phyloP scores from a whole-genome alignment of 306 rosid genomes.

The Prinsepia uniflora region DNA sequence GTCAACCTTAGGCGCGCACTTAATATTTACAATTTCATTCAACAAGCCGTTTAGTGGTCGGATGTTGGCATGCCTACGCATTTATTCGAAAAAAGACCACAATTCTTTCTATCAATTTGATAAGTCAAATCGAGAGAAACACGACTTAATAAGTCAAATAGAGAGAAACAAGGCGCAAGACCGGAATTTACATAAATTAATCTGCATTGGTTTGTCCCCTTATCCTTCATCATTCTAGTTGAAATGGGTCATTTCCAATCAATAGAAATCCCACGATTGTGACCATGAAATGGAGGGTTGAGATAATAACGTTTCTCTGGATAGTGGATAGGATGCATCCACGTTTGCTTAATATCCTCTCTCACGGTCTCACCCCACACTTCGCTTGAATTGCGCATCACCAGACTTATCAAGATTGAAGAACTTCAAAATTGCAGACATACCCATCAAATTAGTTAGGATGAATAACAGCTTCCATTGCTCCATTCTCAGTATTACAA shows the following conservation, averaged over 20 bases:
- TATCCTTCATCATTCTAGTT: background rate
- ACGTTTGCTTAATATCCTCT: slow-evolving; percentile 1
- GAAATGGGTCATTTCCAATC: slow-evolving; percentile 13
- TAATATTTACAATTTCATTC: too few species aligned
- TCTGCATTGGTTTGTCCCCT: background rate
- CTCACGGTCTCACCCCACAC: background rate
- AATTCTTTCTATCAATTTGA: too few species aligned
- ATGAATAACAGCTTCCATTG: background rate
- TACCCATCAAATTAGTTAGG: slow-evolving; percentile 6
- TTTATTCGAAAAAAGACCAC: too few species aligned
- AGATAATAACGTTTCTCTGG: background rate
- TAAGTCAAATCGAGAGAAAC: too few species aligned
- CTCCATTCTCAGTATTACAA: too few species aligned
- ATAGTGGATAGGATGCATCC: slow-evolving; percentile 19
- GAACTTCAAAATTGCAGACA: background rate
- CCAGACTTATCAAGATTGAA: background rate
- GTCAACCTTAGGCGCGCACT: too few species aligned
- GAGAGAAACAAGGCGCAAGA: too few species aligned
- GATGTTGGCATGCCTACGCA: too few species aligned
- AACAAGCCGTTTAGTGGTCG: too few species aligned
- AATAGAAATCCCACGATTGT: slow-evolving; percentile 9
- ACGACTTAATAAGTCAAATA: too few species aligned
- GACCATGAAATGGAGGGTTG: background rate
- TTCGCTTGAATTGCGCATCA: slow-evolving; percentile 2
- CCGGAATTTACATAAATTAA: too few species aligned